Evolutionary conservation across 2,329 filamentous ascomycete genomes (phyloP).

Genomic region (Botryotinia globosa): DNA sequence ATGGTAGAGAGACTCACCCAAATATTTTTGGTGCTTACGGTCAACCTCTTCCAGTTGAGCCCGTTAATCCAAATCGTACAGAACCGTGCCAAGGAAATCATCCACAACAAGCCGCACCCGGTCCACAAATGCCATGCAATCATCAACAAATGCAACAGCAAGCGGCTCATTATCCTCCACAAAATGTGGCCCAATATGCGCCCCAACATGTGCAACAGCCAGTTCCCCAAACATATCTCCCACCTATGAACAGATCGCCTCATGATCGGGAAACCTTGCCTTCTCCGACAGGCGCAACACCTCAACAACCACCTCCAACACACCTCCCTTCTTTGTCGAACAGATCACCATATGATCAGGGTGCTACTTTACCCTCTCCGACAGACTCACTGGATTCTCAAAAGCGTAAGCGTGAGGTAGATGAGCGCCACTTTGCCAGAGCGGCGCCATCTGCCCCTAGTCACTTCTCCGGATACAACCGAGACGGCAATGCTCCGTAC

Average conservation of each 20-base stretch:
- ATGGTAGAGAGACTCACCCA: conserved; percentile 44
- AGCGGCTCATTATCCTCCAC: neutral
- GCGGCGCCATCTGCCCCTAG: conserved; percentile 38
- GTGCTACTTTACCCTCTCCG: conserved; percentile 32
- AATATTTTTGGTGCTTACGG: conserved; percentile 43
- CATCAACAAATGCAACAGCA: neutral
- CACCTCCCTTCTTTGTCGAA: neutral
- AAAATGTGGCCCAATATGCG: neutral
- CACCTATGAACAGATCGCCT: neutral
- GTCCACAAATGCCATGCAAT: neutral
- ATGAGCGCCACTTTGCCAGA: conserved; percentile 40
- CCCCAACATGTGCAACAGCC: neutral
- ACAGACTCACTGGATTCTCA: conserved; percentile 33
- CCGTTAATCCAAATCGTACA: conserved; percentile 28
- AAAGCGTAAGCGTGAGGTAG: conserved; percentile 35
- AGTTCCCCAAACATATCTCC: neutral
- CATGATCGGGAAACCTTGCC: conserved; percentile 24
- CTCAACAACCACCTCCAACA: neutral
- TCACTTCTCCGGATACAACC: conserved; percentile 29
- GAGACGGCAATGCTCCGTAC: conserved; percentile 25
- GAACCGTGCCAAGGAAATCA: conserved; percentile 4
- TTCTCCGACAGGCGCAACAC: conserved; percentile 35
- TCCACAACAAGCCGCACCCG: neutral
- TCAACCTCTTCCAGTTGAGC: conserved; percentile 38
- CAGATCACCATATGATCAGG: neutral